These are phyloP conservation scores for Cylindrotheca fusiformis DNA, from an alignment of 108 stramenopile genomes.

Conservation along the genomic window DNA sequence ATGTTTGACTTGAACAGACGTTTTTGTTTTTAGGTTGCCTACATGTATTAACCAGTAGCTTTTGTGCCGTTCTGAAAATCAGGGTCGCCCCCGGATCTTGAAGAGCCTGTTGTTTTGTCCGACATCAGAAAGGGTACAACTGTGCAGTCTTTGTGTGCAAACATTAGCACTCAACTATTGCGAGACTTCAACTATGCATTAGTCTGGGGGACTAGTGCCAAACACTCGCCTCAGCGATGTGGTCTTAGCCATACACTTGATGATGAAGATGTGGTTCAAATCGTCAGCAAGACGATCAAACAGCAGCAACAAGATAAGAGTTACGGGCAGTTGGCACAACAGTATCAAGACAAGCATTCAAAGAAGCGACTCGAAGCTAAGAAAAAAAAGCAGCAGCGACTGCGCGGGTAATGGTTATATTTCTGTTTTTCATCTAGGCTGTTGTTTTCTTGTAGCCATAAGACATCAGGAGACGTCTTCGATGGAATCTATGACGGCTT, in stretches of 20 bases:
- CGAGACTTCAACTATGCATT: slow-evolving; percentile 97
- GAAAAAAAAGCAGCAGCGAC: slow-evolving; percentile 73
- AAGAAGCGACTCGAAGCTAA: slow-evolving; percentile 88
- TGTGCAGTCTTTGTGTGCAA: slow-evolving; percentile 72
- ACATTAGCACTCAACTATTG: slow-evolving; percentile 83
- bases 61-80: background rate
- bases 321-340: slow-evolving; percentile 76
- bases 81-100: slow-evolving; percentile 90
- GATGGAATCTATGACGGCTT: slow-evolving; percentile 3
- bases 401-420: slow-evolving; percentile 49
- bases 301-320: slow-evolving; percentile 93
- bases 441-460: background rate
- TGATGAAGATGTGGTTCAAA: slow-evolving; percentile 99
- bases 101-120: slow-evolving; percentile 96
- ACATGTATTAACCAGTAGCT: background rate
- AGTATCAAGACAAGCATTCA: slow-evolving; percentile 77
- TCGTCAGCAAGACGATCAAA: slow-evolving; percentile 93
- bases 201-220: slow-evolving; percentile 96
- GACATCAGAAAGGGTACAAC: slow-evolving; percentile 86
- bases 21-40: background rate
- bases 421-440: background rate
- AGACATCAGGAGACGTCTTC: background rate
- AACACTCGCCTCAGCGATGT: slow-evolving; percentile 95
- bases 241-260: slow-evolving; percentile 87
- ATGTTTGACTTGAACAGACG: background rate